Evolutionary conservation across 2,329 filamentous ascomycete species (phyloP).

Genomic region (Byssothecium circinans): DNA sequence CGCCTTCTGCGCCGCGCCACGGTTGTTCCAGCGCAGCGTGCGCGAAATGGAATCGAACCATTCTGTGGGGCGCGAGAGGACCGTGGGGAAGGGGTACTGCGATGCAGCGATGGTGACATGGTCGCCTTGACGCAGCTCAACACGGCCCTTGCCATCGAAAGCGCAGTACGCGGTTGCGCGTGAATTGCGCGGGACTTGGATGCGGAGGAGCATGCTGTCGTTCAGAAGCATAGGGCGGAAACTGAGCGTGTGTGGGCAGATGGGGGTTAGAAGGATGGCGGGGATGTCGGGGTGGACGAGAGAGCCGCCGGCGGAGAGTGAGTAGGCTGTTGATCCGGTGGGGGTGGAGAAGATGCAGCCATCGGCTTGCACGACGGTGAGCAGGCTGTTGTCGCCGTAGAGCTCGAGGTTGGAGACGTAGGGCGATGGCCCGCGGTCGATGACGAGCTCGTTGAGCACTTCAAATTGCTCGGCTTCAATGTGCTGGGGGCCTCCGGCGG

Average conservation of each 20-base stretch:
- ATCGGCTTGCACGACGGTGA: slow-evolving; percentile 95
- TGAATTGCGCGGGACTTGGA: slow-evolving; percentile 80
- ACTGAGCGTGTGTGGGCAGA: slow-evolving; percentile 94
- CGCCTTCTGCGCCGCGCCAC: slow-evolving; percentile 87
- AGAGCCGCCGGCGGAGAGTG: slow-evolving; percentile 89
- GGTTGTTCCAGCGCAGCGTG: slow-evolving; percentile 91
- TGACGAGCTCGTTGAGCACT: slow-evolving; percentile 97
- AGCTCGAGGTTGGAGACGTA: slow-evolving; percentile 97
- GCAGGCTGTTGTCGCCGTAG: slow-evolving; percentile 90
- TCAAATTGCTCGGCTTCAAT: slow-evolving; percentile 96
- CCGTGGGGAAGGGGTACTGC: slow-evolving; percentile 95
- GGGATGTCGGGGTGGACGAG: slow-evolving; percentile 97
- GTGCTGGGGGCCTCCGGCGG: slow-evolving; percentile 59
- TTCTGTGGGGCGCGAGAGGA: slow-evolving; percentile 84
- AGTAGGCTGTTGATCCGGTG: slow-evolving; percentile 88
- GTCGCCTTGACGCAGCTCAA: slow-evolving; percentile 91
- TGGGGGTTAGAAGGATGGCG: slow-evolving; percentile 92
- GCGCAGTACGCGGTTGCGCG: slow-evolving; percentile 94
- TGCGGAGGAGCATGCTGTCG: slow-evolving; percentile 88
- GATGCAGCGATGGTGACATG: slow-evolving; percentile 95
- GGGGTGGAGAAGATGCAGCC: slow-evolving; percentile 98
- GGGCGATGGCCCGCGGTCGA: slow-evolving; percentile 92
- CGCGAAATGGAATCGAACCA: slow-evolving; percentile 97
- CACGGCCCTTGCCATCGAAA: slow-evolving; percentile 94
- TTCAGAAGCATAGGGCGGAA: slow-evolving; percentile 98